phyloP scores from a whole-genome alignment of 805 yeast genomes.

The Saccharomycopsis sp. region DNA sequence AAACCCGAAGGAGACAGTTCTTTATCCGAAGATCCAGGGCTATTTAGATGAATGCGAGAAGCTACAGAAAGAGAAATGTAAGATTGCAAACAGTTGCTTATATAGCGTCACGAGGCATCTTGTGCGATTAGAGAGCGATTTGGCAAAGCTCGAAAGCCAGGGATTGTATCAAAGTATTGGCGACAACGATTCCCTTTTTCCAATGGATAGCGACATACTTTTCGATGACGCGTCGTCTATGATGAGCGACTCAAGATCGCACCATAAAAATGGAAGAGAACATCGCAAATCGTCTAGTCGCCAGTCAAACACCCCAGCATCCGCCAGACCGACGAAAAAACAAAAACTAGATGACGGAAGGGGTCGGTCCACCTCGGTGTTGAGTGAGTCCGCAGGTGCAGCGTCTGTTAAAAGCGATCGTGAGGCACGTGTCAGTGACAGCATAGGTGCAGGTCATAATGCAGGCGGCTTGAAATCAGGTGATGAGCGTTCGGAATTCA shows the following conservation, averaged over 20 bases:
- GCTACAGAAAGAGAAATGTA: conserved; percentile 71
- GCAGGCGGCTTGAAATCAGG: neutral
- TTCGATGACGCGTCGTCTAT: neutral
- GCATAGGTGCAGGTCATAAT: neutral
- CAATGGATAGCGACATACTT: conserved; percentile 26
- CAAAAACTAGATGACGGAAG: conserved; percentile 22
- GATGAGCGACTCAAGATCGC: neutral
- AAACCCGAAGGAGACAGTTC: conserved; percentile 72
- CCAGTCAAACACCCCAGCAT: neutral
- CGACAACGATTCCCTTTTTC: conserved; percentile 26
- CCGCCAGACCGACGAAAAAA: conserved; percentile 23
- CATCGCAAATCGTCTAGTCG: neutral
- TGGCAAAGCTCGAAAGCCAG: conserved; percentile 67
- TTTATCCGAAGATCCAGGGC: conserved; percentile 59
- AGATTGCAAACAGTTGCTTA: conserved; percentile 77
- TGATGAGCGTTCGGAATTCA: neutral
- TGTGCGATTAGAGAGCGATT: conserved; percentile 64
- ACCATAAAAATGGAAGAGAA: neutral
- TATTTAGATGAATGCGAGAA: conserved; percentile 54
- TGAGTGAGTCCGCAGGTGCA: neutral
- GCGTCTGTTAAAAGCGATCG: neutral
- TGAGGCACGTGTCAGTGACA: neutral
- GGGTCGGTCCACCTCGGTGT: neutral
- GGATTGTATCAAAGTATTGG: conserved; percentile 65
- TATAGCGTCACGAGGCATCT: conserved; percentile 73